Base-by-base conservation (phyloP, 805 yeast genomes). In the Hanseniaspora lindneri region DNA sequence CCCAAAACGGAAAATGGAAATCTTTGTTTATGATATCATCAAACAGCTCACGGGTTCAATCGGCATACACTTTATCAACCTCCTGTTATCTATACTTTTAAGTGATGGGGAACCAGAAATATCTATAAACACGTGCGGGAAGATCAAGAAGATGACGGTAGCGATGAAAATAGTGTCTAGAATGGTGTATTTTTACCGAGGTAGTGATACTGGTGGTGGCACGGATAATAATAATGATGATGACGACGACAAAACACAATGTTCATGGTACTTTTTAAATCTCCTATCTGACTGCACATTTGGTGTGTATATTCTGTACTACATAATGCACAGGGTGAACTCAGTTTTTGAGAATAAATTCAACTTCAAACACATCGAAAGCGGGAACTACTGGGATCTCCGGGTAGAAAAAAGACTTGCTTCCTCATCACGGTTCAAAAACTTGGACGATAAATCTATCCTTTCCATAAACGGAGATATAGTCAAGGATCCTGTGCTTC, bases 251-350 rank as follows among this genome's bases (percentile, higher is more conserved):
- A 75, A 73, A 42, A 80, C 79, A 53, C 94, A 95, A 7, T 92
- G 97, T 64, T 89, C 85, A 56, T 92, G 96, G 92, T 89, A 92
- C 66, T 89, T 89, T 59, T 68, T 92, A 48, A 89, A 84, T 58
- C 74, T 89, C 33, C 71, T 89, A 25, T 75, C 89, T 60, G 98
- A 89, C 62, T 88, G 97, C 36, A 89, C 98, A 0, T 72, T 88
- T 6, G 98, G 98, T 0, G 89, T 89, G 2, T 94, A 94, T 6
- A 74, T 89, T 2, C 66, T 83, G 23, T 83, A 84, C 77, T 62
- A 63, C 6, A 63, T 68, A 21, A 69, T 88, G 25, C 73, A 73
- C 51, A 52, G 69, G 2, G 67, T 79, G 1, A 80, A 79, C 59
- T 64, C 62, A 14, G 47, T 69, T 2, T 37, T 49, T 25, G 74